Conservation (phyloP, 345 rosid genomes). For the Physaria fendleri region DNA sequence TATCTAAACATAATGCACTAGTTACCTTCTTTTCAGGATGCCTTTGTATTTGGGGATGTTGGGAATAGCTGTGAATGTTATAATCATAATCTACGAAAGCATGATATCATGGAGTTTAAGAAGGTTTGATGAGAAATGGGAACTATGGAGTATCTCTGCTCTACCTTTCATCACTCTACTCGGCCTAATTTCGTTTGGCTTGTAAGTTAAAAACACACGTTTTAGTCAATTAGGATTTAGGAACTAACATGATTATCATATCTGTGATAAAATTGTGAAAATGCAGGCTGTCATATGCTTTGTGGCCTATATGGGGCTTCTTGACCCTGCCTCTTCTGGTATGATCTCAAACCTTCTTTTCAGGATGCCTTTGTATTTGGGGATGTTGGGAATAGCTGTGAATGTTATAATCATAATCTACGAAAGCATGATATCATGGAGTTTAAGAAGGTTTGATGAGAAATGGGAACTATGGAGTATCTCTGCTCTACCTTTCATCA, state of each 20-base stretch:
- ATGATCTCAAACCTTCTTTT: constrained; percentile 17
- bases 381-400: constrained; percentile 61
- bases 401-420: constrained; percentile 65
- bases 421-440: constrained; percentile 72
- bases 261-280: constrained; percentile 9
- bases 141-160: constrained; percentile 59
- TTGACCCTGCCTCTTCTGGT: constrained; percentile 97
- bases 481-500: constrained; percentile 76
- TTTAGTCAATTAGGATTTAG: neutral
- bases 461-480: constrained; percentile 78
- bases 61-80: constrained; percentile 53
- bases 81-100: constrained; percentile 71
- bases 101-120: constrained; percentile 70
- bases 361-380: constrained; percentile 84
- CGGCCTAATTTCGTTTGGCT: constrained; percentile 73
- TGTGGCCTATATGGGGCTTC: constrained; percentile 97
- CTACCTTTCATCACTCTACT: constrained; percentile 82
- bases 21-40: constrained; percentile 44
- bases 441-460: constrained; percentile 77
- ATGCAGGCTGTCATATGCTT: constrained; percentile 64
- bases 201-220: constrained; percentile 48
- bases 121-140: constrained; percentile 93
- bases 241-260: neutral
- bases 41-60: constrained; percentile 76
- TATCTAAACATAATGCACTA: neutral